Evolutionary conservation across 2,329 filamentous ascomycete species (phyloP).

Genomic region (Myriosclerotinia scirpicola): DNA sequence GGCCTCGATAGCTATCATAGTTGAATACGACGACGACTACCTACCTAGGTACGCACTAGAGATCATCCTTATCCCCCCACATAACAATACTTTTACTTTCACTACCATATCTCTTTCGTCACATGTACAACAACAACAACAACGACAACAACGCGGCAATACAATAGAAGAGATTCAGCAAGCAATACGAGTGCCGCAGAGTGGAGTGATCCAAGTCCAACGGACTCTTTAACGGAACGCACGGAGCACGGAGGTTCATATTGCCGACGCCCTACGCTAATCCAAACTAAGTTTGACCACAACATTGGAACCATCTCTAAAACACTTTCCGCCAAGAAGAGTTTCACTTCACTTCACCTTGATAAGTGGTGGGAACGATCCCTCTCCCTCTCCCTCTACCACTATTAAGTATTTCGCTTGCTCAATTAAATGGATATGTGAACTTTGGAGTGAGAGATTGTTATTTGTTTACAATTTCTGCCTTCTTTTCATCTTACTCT

Average conservation of each 20-base stretch:
- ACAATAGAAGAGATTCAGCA: no score
- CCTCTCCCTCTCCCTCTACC: neutral
- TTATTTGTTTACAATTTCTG: neutral
- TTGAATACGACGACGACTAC: no score
- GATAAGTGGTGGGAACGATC: constrained; percentile 5
- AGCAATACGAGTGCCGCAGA: neutral
- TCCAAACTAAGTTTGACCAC: neutral
- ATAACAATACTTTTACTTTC: no score
- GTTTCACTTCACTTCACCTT: constrained; percentile 10
- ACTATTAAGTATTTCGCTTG: neutral
- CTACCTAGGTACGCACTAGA: no score
- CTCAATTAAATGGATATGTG: constrained; percentile 14
- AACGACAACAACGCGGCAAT: no score
- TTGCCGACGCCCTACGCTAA: constrained; percentile 9
- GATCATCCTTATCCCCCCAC: no score
- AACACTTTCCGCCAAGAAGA: constrained; percentile 12
- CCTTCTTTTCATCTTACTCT: neutral
- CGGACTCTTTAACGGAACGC: neutral
- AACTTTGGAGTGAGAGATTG: neutral
- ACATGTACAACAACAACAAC: no score
- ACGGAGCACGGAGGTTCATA: constrained; percentile 2
- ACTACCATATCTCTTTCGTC: no score
- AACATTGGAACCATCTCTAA: neutral
- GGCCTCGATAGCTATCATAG: no score
- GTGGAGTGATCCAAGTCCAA: neutral